Percentiles rank a stretch among this genome's conserved stretches.
Conservation (phyloP, 1,284 basidiomycete genomes). For the Puccinia sorghi region DNA sequence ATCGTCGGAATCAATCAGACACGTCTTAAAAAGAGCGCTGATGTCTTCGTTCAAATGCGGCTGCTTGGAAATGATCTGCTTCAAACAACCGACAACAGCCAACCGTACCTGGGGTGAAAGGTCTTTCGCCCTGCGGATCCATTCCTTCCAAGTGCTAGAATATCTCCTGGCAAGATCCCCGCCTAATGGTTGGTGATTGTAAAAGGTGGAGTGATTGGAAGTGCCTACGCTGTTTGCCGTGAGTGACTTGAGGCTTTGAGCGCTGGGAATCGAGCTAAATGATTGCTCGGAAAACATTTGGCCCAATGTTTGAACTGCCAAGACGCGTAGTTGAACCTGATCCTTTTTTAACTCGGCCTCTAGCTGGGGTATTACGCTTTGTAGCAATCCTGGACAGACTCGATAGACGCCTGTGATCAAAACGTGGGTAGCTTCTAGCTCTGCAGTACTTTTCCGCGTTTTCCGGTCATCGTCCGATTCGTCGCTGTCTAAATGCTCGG, state of each 20-base stretch:
- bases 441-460: slow-evolving; percentile 51
- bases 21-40: slow-evolving; percentile 70
- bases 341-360: slow-evolving; percentile 85
- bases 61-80: slow-evolving; percentile 67
- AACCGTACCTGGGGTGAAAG: slow-evolving; percentile 71
- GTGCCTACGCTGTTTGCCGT: background rate
- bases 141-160: slow-evolving; percentile 79
- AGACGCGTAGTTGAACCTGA: slow-evolving; percentile 69
- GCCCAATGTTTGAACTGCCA: slow-evolving; percentile 81
- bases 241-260: slow-evolving; percentile 58
- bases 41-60: slow-evolving; percentile 70
- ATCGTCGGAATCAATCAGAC: slow-evolving; percentile 85
- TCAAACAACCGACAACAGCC: slow-evolving; percentile 73
- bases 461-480: slow-evolving; percentile 32
- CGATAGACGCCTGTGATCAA: slow-evolving; percentile 82
- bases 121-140: slow-evolving; percentile 80
- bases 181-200: slow-evolving; percentile 27
- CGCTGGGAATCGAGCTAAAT: slow-evolving; percentile 55
- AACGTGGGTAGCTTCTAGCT: slow-evolving; percentile 72
- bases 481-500: slow-evolving; percentile 65
- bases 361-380: slow-evolving; percentile 87
- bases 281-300: slow-evolving; percentile 71
- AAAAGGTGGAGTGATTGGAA: slow-evolving; percentile 58
- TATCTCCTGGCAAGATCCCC: slow-evolving; percentile 73
- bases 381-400: slow-evolving; percentile 75